phyloP scores from a whole-genome alignment of 441 rosid genomes.

The Cnidoscolus chayamansa region DNA sequence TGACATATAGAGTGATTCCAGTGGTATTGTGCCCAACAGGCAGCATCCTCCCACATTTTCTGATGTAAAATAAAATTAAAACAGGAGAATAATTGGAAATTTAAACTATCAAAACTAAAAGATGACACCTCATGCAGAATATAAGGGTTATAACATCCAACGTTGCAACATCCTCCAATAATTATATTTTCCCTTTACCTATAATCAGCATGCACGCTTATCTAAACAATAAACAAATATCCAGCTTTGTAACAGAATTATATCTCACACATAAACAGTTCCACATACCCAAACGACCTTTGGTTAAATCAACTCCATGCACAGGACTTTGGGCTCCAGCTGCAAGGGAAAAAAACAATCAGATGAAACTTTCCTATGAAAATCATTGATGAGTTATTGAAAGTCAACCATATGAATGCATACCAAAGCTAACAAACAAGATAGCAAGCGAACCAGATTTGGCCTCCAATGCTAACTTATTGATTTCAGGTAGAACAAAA shows the following conservation, averaged over 20 bases:
- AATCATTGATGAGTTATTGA: constrained; percentile 1
- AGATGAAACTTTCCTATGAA: constrained; percentile 20
- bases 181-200: background rate
- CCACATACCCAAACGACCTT: constrained; percentile 50
- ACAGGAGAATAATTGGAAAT: background rate
- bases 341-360: constrained; percentile 31
- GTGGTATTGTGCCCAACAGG: constrained; percentile 69
- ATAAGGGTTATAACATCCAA: background rate
- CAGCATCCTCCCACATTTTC: constrained; percentile 85
- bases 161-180: background rate
- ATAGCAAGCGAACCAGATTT: constrained; percentile 75
- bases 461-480: constrained; percentile 69
- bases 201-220: background rate
- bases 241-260: constrained; percentile 17
- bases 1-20: constrained; percentile 60
- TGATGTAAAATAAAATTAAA: constrained; percentile 29
- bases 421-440: constrained; percentile 88
- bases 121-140: background rate
- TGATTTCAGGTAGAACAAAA: constrained; percentile 83
- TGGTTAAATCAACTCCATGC: constrained; percentile 55
- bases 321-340: constrained; percentile 69
- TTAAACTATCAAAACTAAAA: background rate
- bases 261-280: constrained; percentile 33
- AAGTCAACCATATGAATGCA: constrained; percentile 21
- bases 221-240: background rate